Percentiles rank a stretch among this genome's conserved stretches.
Evolutionary conservation across 2,329 filamentous ascomycete genomes (phyloP).

Genomic region (Pseudocercospora ulei): DNA sequence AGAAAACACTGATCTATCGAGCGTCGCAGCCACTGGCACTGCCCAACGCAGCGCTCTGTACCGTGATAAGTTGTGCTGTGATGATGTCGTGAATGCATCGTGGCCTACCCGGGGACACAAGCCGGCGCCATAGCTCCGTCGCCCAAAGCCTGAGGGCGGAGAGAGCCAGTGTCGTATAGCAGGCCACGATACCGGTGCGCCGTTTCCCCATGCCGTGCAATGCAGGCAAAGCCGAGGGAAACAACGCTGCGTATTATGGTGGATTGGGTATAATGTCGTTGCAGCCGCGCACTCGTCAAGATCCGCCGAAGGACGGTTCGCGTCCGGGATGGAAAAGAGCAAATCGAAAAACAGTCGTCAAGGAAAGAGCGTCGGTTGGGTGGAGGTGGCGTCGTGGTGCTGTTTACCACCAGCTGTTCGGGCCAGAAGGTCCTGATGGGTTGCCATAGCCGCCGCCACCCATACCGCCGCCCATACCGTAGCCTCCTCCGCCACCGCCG

Average conservation of each 20-base stretch:
- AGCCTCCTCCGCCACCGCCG: slow-evolving; percentile 45
- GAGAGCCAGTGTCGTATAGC: slow-evolving; percentile 17
- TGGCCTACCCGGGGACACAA: slow-evolving; percentile 20
- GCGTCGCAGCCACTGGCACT: slow-evolving; percentile 17
- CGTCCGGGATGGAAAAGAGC: slow-evolving; percentile 15
- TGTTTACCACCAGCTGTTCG: slow-evolving; percentile 26
- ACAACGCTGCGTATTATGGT: slow-evolving; percentile 28
- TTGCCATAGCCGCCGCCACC: slow-evolving; percentile 26
- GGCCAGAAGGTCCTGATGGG: slow-evolving; percentile 22
- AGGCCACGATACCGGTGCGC: slow-evolving; percentile 23
- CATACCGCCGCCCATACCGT: slow-evolving; percentile 43
- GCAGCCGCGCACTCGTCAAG: slow-evolving; percentile 22
- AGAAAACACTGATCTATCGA: slow-evolving; percentile 22
- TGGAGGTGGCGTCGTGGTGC: slow-evolving; percentile 12
- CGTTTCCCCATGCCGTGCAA: slow-evolving; percentile 24
- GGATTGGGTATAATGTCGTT: slow-evolving; percentile 24
- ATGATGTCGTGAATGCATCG: slow-evolving; percentile 23
- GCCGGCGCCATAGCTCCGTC: slow-evolving; percentile 17
- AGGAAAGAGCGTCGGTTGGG: slow-evolving; percentile 8
- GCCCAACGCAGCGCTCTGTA: slow-evolving; percentile 19
- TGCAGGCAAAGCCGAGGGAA: slow-evolving; percentile 23
- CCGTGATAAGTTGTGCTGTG: slow-evolving; percentile 17
- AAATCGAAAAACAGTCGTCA: slow-evolving; percentile 16
- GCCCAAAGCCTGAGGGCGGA: slow-evolving; percentile 24
- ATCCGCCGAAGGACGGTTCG: slow-evolving; percentile 20